Conservation (phyloP, 352 stramenopile species). For the Pythium apleroticum region DNA sequence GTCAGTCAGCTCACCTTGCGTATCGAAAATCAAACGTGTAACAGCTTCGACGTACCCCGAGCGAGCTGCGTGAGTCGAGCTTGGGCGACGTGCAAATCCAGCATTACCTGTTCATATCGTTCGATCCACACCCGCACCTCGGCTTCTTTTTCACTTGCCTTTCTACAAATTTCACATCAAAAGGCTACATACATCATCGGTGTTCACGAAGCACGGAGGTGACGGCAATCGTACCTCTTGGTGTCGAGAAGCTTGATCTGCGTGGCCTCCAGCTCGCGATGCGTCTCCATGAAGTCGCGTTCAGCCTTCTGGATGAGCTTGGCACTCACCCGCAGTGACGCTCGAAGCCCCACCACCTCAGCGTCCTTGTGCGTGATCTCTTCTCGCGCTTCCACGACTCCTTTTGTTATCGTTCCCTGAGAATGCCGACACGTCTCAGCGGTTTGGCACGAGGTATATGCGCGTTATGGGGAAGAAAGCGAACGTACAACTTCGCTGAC, state of each 20-base stretch:
- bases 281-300: constrained; percentile 65
- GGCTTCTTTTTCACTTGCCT: constrained; percentile 44
- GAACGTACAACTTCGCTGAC: constrained; percentile 50
- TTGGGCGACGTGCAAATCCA: constrained; percentile 77
- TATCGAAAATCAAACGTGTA: background rate
- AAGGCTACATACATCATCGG: too few relatives aligned
- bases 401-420: constrained; percentile 48
- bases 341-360: constrained; percentile 61
- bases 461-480: background rate
- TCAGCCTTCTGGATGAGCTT: constrained; percentile 80
- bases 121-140: constrained; percentile 75
- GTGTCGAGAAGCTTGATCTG: constrained; percentile 67
- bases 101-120: constrained; percentile 83
- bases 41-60: constrained; percentile 35
- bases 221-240: constrained; percentile 44
- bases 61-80: constrained; percentile 64
- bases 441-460: too few relatives aligned
- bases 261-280: constrained; percentile 64
- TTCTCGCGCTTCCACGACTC: constrained; percentile 45
- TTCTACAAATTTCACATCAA: too few relatives aligned
- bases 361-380: constrained; percentile 72
- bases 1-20: background rate
- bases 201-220: too few relatives aligned
- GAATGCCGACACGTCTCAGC: too few relatives aligned
- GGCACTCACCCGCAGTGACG: constrained; percentile 59